Evolutionary conservation across 1,139 yeast genomes (phyloP).

Genomic region (Geotrichum klebahnii): DNA sequence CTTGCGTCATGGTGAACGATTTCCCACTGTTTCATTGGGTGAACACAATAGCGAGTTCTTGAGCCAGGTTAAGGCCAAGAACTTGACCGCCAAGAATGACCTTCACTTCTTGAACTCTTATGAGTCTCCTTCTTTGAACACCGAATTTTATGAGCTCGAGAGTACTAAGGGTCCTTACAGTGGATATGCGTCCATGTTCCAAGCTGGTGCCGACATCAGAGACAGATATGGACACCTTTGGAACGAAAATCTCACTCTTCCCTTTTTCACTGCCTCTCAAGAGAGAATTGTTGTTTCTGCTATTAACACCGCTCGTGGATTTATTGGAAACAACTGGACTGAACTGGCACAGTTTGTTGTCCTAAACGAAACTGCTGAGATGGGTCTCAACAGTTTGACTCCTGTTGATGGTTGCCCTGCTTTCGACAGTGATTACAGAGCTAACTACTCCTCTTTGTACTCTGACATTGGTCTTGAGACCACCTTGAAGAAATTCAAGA

Average conservation of each 20-base stretch:
- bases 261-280: conserved; percentile 42
- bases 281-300: conserved; percentile 44
- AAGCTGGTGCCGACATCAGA: conserved; percentile 37
- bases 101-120: conserved; percentile 42
- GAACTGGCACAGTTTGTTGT: conserved; percentile 40
- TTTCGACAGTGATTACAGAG: conserved; percentile 22
- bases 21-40: conserved; percentile 41
- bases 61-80: conserved; percentile 20
- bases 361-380: conserved; percentile 38
- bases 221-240: conserved; percentile 40
- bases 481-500: conserved; percentile 36
- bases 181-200: conserved; percentile 36
- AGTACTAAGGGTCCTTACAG: conserved; percentile 36
- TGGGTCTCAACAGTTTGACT: conserved; percentile 45
- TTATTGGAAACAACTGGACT: conserved; percentile 35
- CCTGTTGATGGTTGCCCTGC: conserved; percentile 29
- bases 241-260: conserved; percentile 36
- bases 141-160: conserved; percentile 8
- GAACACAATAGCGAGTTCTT: conserved; percentile 3
- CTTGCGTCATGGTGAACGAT: conserved; percentile 73
- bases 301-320: conserved; percentile 43
- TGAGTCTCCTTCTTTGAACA: conserved; percentile 33
- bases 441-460: conserved; percentile 19
- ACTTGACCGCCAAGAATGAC: conserved; percentile 33
- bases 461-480: conserved; percentile 39